A percentile compares a stretch with the other conserved stretches of the same genome.
Evolutionary conservation across 2,329 filamentous ascomycete genomes (phyloP).

Genomic region (Knufia fluminis): DNA sequence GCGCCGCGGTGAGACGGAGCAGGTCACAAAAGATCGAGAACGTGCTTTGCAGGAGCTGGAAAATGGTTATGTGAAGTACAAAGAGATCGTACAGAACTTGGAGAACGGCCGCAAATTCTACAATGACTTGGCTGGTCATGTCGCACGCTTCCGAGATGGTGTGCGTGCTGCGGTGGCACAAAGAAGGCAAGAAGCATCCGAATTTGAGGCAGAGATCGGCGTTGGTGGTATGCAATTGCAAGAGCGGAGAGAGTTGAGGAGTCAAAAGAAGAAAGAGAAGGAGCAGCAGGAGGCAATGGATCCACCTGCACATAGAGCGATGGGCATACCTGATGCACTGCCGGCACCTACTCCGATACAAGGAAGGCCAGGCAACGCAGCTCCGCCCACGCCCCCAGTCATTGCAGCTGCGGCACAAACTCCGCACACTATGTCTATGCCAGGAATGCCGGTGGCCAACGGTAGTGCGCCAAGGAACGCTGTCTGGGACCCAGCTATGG

Average conservation of each 20-base stretch:
- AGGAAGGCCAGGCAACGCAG: slow-evolving; percentile 27
- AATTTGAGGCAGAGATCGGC: slow-evolving; percentile 63
- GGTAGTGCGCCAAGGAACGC: slow-evolving; percentile 29
- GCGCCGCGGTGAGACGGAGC: slow-evolving; percentile 54
- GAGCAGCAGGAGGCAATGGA: slow-evolving; percentile 24
- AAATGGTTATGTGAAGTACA: slow-evolving; percentile 89
- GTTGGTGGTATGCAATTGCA: slow-evolving; percentile 49
- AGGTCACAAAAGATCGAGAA: slow-evolving; percentile 60
- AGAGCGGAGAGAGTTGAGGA: slow-evolving; percentile 33
- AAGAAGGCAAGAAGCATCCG: slow-evolving; percentile 68
- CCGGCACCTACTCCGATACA: slow-evolving; percentile 36
- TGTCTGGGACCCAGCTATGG: slow-evolving; percentile 73
- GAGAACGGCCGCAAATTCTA: slow-evolving; percentile 93
- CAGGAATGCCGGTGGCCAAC: slow-evolving; percentile 1
- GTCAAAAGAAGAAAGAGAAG: slow-evolving; percentile 26
- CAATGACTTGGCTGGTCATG: slow-evolving; percentile 85
- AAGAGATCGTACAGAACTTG: slow-evolving; percentile 85
- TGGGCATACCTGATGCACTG: slow-evolving; percentile 30
- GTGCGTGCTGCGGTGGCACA: slow-evolving; percentile 69
- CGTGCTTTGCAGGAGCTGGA: slow-evolving; percentile 79
- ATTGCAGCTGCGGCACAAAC: slow-evolving; percentile 43
- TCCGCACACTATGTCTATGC: slow-evolving; percentile 31
- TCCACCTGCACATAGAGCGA: slow-evolving; percentile 27
- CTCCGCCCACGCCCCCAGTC: slow-evolving; percentile 19
- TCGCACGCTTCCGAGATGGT: slow-evolving; percentile 74